Base-by-base conservation (phyloP, 768 basidiomycete species). In the Jaapia argillacea region DNA sequence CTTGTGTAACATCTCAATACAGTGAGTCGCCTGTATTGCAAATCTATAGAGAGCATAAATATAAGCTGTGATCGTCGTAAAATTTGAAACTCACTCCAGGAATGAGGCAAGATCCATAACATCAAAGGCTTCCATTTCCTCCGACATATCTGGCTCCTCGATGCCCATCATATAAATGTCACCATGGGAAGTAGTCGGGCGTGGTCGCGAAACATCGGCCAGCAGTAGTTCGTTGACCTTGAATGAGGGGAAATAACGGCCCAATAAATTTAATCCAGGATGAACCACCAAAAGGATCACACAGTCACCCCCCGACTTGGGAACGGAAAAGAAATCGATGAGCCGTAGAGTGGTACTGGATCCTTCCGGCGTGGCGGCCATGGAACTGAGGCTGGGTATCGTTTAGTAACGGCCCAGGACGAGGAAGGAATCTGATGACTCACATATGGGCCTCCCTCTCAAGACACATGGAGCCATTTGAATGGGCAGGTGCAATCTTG, bases 31-130 rank as follows among this genome's bases (percentile, higher is more conserved):
- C 51, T 85, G 79, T 31, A 85, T 80, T 5, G 82, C 77, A 53
- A 86, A 86, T 55, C 81, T 84, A 48, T 31, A 14, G 41, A 36
- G 21, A 45, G 25, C 38, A 23, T 45, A n/a, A n/a, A n/a, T n/a
- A n/a, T n/a, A 18, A 41, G 47, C 41, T 36, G 42, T 41, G 22
- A 35, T 31, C 16, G 24, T 25, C 18, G 40, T 23, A 39, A 24
- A 33, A 23, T 3, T 10, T 22, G 12, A 28, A 10, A 55, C 75
- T 45, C 51, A 82, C 81, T 86, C 82, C 2, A 86, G 66, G 59
- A 85, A 86, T 0, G 80, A 75, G 12, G 81, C 81, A 14, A 86
- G 63, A 56, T 86, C 84, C 79, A 86, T 84, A 41, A 82, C 73
- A 53, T 81, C 80, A 40, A 75, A 75, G 5, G 66, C 69, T 49